phyloP scores from a whole-genome alignment of 2,329 filamentous ascomycete species.

The Phialophora verrucosa region DNA sequence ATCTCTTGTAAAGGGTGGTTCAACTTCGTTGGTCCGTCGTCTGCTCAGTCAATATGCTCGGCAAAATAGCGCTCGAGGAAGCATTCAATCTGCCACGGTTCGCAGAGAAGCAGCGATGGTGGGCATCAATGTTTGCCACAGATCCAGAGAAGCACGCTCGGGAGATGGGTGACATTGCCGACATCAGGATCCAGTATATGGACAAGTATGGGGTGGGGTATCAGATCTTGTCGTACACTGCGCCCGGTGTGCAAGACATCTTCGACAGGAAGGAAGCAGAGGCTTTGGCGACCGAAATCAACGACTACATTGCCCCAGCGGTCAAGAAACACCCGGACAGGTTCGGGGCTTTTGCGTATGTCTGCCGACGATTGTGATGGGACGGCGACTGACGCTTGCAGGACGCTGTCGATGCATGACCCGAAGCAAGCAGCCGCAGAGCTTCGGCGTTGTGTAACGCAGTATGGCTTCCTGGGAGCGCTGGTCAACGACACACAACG shows the following conservation, averaged over 20 bases:
- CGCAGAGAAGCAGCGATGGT: constrained; percentile 65
- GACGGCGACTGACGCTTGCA: background rate
- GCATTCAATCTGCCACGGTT: constrained; percentile 53
- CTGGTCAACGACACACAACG: constrained; percentile 68
- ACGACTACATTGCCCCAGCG: constrained; percentile 40
- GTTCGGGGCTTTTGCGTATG: constrained; percentile 50
- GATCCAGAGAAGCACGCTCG: constrained; percentile 63
- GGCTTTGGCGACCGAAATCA: constrained; percentile 40
- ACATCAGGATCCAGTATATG: constrained; percentile 35
- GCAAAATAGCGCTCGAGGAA: constrained; percentile 58
- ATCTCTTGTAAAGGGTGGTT: background rate
- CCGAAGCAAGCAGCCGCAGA: constrained; percentile 49
- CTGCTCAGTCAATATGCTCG: constrained; percentile 40
- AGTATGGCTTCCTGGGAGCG: constrained; percentile 66
- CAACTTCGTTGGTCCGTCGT: background rate
- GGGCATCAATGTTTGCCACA: constrained; percentile 65
- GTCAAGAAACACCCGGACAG: constrained; percentile 44
- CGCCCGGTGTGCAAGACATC: constrained; percentile 42
- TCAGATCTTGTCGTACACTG: constrained; percentile 41
- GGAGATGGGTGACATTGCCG: constrained; percentile 55
- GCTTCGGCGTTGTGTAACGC: constrained; percentile 56
- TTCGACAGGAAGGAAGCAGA: constrained; percentile 40
- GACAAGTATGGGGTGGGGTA: constrained; percentile 42
- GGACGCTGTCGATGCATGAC: constrained; percentile 52
- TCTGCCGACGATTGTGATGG: background rate